Conservation (phyloP, 768 basidiomycete genomes). For the Mycena sanguinolenta region DNA sequence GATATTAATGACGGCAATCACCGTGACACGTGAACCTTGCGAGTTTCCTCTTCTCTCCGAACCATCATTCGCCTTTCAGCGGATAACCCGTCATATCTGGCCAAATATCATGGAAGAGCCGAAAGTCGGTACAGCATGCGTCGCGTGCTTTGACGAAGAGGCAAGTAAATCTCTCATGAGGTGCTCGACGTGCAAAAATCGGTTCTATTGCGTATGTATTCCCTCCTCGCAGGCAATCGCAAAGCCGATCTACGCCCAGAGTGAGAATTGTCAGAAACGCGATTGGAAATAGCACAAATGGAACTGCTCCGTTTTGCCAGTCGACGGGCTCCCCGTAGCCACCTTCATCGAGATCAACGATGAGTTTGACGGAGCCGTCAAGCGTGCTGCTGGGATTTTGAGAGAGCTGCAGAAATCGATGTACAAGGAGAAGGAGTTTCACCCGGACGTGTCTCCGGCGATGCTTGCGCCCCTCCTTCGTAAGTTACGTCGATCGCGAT, state of each 20-base stretch:
- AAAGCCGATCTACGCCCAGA: too few relatives aligned
- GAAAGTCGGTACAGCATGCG: conserved; percentile 19
- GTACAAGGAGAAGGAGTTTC: conserved; percentile 27
- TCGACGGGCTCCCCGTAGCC: conserved; percentile 12
- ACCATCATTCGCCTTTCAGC: too few relatives aligned
- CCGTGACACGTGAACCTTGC: too few relatives aligned
- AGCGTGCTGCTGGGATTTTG: conserved; percentile 22
- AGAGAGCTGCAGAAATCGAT: conserved; percentile 23
- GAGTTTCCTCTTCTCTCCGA: too few relatives aligned
- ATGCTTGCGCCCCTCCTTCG: conserved; percentile 28
- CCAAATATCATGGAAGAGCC: conserved; percentile 30
- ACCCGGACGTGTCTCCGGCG: conserved; percentile 14
- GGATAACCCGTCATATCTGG: too few relatives aligned
- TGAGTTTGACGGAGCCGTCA: conserved; percentile 25
- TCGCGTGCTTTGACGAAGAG: too few relatives aligned
- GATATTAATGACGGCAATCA: too few relatives aligned
- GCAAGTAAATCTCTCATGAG: conserved; percentile 25
- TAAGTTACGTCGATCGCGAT: too few relatives aligned
- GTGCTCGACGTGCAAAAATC: conserved; percentile 33
- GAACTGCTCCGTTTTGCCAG: conserved; percentile 30
- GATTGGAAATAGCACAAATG: conserved; percentile 33
- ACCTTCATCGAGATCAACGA: conserved; percentile 31
- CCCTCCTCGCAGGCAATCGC: conserved; percentile 18
- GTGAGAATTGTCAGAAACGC: conserved; percentile 27
- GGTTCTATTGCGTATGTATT: conserved; percentile 29